These are phyloP conservation scores for Cystobasidium pallidum DNA, from an alignment of 1,284 basidiomycete species.

Conservation along the genomic window DNA sequence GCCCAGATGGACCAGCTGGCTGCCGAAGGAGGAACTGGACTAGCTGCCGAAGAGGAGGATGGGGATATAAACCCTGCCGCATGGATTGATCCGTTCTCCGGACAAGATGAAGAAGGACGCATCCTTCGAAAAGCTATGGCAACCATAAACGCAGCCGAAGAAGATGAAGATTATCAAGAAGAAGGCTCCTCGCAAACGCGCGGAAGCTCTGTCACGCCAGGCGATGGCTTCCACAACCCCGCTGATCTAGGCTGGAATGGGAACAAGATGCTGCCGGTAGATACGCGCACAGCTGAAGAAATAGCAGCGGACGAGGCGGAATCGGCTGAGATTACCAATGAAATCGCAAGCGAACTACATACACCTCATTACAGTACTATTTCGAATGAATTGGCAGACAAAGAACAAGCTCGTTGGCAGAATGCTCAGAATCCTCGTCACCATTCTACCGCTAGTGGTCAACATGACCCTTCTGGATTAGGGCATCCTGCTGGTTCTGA, in stretches of 20 bases:
- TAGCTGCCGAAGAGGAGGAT: conserved; percentile 46
- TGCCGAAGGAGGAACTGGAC: conserved; percentile 8
- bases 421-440: conserved; percentile 25
- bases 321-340: conserved; percentile 41
- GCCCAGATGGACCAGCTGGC: conserved; percentile 20
- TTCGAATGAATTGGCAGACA: conserved; percentile 34
- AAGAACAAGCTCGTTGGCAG: conserved; percentile 27
- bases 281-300: conserved; percentile 51
- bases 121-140: conserved; percentile 34
- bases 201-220: conserved; percentile 2
- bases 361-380: conserved; percentile 31
- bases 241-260: conserved; percentile 17
- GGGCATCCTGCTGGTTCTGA: conserved; percentile 8
- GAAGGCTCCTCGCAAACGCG: background rate
- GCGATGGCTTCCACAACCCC: background rate
- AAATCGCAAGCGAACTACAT: conserved; percentile 43
- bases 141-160: conserved; percentile 38
- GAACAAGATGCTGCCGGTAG: conserved; percentile 47
- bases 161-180: background rate
- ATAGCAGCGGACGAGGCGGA: conserved; percentile 47
- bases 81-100: conserved; percentile 66
- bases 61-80: conserved; percentile 60
- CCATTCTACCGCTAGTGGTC: background rate
- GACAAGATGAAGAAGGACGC: conserved; percentile 58
- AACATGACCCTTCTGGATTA: conserved; percentile 25